Percentiles rank a stretch among this genome's conserved stretches.
Evolutionary conservation across 1,284 basidiomycete species (phyloP).

Genomic region (Macrocystidia cucumis): DNA sequence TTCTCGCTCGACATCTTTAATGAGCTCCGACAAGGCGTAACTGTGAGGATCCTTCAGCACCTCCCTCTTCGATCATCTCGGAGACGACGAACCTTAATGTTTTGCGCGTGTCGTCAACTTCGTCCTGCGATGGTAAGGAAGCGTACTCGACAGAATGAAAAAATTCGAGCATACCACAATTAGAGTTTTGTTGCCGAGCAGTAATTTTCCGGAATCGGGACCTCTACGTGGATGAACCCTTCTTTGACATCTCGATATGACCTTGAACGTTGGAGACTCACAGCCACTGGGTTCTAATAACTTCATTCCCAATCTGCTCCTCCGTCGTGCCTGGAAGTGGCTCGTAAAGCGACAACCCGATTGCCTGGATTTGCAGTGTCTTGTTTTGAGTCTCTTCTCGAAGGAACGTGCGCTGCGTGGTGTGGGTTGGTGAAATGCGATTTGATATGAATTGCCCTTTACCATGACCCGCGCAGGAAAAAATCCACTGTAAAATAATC

Average conservation of each 20-base stretch:
- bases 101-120: constrained; percentile 91
- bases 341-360: constrained; percentile 91
- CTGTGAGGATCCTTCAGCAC: constrained; percentile 40
- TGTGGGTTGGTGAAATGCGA: constrained; percentile 6
- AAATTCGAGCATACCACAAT: constrained; percentile 70
- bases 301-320: constrained; percentile 78
- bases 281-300: constrained; percentile 91
- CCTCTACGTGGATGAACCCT: constrained; percentile 30
- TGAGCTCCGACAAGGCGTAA: constrained; percentile 83
- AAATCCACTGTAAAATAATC: constrained; percentile 59
- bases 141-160: not conserved
- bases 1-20: constrained; percentile 79
- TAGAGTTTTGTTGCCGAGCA: constrained; percentile 74
- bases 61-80: no score
- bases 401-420: constrained; percentile 72
- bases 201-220: constrained; percentile 54
- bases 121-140: constrained; percentile 68
- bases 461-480: constrained; percentile 91
- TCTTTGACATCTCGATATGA: constrained; percentile 4
- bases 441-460: constrained; percentile 13
- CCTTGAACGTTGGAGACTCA: constrained; percentile 35
- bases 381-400: constrained; percentile 67
- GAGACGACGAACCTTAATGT: constrained; percentile 61
- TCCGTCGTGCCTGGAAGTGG: constrained; percentile 67
- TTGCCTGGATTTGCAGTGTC: constrained; percentile 87